Evolutionary conservation across 805 yeast species (phyloP), one percentile per base, ranked within the genome.

Genomic region (Wickerhamomyces chaumierensis): DNA sequence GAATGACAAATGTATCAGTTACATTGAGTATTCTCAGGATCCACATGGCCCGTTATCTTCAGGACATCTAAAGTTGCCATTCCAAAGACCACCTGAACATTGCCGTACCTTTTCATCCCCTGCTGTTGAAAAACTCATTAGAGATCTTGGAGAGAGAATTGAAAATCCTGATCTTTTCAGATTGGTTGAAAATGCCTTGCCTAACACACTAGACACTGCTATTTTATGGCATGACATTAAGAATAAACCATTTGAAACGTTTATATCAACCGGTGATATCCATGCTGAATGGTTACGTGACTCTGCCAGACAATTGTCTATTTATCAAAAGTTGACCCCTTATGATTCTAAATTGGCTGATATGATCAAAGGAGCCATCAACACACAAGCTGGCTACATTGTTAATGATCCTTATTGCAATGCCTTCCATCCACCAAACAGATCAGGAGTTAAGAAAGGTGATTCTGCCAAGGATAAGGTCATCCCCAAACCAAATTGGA

Each of bases 211-310:
- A 38, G 96, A 86, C 51, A 86, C 95, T 1, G 85, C 95, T 0
- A 73, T 86, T 36, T 63, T 82, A 39, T 86, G 86, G 84, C 85
- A 80, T 56, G 36, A 42, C 6, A 28, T 42, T n/a, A 23, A 44
- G 32, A 40, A 39, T 6, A 45, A 41, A 18, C 48, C 40, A 9
- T 73, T 87, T 1, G 73, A 76, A 44, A 67, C 94, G 1, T 86
- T 86, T 57, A 72, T 86, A 1, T 90, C 85, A 25, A 86, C 96
- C 0, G 96, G 96, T 9, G 96, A 86, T 53, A 86, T 86, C 40
- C 87, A 84, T 55, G 95, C 95, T 2, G 95, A 86, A 57, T 86
- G 96, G 96, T 62, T 86, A 36, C 61, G 96, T 38, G 96, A 86
- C 57, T 78, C 94, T 1, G 84, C 94, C 1, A 65, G 92, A 48